Percentiles rank a stretch among this genome's conserved stretches.
Conservation (phyloP, 202 grass and related monocot species). For the Elaeis oleifera region DNA sequence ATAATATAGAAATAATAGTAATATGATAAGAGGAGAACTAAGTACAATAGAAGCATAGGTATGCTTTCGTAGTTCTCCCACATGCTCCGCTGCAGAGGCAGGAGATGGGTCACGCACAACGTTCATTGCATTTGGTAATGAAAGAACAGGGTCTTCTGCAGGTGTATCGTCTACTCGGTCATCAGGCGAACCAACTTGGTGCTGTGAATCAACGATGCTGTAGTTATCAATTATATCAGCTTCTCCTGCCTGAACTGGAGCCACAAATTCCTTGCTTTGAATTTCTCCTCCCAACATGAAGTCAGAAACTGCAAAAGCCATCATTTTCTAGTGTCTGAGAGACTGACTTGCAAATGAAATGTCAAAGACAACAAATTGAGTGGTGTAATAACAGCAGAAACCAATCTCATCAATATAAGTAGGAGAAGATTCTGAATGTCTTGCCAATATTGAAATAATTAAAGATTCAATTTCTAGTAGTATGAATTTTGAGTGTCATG, state of each 20-base stretch:
- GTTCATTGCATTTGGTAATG: constrained; percentile 47
- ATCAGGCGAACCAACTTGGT: constrained; percentile 43
- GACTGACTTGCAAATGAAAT: too few species aligned
- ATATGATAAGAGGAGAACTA: constrained; percentile 1
- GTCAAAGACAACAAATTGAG: too few species aligned
- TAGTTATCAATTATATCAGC: constrained; percentile 37
- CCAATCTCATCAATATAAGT: too few species aligned
- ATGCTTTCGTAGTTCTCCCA: constrained; percentile 62
- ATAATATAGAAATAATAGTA: neutral
- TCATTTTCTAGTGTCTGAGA: constrained; percentile 1
- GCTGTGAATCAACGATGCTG: constrained; percentile 40
- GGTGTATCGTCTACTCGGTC: constrained; percentile 48
- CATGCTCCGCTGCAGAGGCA: constrained; percentile 44
- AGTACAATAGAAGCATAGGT: constrained; percentile 96
- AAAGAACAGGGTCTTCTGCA: constrained; percentile 48
- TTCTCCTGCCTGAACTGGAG: constrained; percentile 43
- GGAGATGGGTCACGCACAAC: constrained; percentile 34
- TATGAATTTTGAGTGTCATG: too few species aligned
- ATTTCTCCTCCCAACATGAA: constrained; percentile 41
- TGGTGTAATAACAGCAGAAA: too few species aligned
- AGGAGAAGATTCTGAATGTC: too few species aligned
- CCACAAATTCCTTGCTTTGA: constrained; percentile 30
- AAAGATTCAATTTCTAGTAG: too few species aligned
- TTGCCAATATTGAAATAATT: too few species aligned
- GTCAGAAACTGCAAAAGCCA: constrained; percentile 37